Conservation (phyloP, 148 eudicot genomes). For the Limonium bicolor region DNA sequence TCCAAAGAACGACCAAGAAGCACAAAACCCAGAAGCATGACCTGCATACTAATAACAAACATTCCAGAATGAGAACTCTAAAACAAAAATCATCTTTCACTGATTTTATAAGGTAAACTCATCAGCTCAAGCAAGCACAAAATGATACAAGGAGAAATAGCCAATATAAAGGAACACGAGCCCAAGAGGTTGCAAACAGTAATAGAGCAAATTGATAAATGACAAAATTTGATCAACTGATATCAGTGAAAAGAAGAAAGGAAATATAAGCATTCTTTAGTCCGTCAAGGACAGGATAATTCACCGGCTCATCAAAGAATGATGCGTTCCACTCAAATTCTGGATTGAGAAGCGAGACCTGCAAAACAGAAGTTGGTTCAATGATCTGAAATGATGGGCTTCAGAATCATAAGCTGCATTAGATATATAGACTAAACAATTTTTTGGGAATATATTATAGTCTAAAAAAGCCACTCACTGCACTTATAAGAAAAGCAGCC, state of each 20-base stretch:
- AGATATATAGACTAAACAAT: not conserved
- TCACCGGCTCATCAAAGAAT: constrained; percentile 97
- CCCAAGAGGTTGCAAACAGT: no score
- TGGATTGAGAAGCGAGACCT: constrained; percentile 81
- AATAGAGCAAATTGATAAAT: no score
- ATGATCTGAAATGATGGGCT: not conserved
- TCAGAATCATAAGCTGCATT: not conserved
- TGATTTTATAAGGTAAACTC: no score
- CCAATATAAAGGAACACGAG: no score
- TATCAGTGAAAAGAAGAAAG: no score
- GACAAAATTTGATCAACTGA: no score
- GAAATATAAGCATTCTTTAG: not conserved
- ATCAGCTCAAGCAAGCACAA: no score
- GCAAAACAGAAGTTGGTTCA: constrained; percentile 6
- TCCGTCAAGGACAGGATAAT: constrained; percentile 4
- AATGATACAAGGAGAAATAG: no score
- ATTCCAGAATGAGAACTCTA: constrained; percentile 13
- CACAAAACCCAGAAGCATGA: constrained; percentile 96
- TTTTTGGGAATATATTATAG: not conserved
- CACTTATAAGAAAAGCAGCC: constrained; percentile 70
- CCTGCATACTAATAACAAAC: constrained; percentile 70
- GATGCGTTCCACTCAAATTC: constrained; percentile 82
- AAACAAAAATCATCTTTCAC: no score
- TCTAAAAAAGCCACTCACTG: constrained; percentile 31
- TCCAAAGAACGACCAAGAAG: constrained; percentile 86